Evolutionary conservation across 2,329 filamentous ascomycete genomes (phyloP), one percentile per base, ranked within the genome.

Genomic region (Tolypocladium tropicale): DNA sequence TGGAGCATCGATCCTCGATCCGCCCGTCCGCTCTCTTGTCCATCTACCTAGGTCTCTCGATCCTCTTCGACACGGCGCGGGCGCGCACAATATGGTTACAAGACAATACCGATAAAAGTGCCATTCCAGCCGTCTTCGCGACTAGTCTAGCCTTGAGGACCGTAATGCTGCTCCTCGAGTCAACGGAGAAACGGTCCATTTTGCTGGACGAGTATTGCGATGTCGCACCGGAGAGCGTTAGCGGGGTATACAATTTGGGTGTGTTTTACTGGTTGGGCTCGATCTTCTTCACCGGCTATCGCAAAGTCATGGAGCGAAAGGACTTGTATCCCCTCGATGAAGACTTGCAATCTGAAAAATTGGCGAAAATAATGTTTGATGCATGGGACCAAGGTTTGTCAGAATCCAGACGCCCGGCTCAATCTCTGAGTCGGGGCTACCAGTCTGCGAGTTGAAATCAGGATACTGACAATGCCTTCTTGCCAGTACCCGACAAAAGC

Each of bases 231-330:
- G 53, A 54, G 32, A 48, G 18, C 7, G 39, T 54, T 18, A 41
- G 72, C 51, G 74, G 78, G 3, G 67, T 79, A n/a, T 76, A 76
- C 59, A 80, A 70, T 57, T 69, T 71, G 48, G 67, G 66, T 0
- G 65, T 79, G 14, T 82, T 82, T 61, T 76, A 72, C 69, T 83
- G 80, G 80, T 64, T 82, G 53, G 80, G 77, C 56, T 66, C 70
- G 6, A 63, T 82, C 6, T 75, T 83, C 53, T 69, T 65, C 11
- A n/a, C 53, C 6, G 61, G 61, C 14, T 60, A 58, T 52, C 55
- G 53, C 21, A 53, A 63, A 65, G 53, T 70, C 4, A 60, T 81
- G 6, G 60, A 64, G 0, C 66, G 79, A 0, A 71, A 75, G 9
- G 76, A 66, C 41, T 48, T 66, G 23, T 65, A 61, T 37, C 58